These are phyloP conservation scores for Neurospora pannonica DNA, from an alignment of 495 filamentous ascomycete genomes.

Conservation along the genomic window DNA sequence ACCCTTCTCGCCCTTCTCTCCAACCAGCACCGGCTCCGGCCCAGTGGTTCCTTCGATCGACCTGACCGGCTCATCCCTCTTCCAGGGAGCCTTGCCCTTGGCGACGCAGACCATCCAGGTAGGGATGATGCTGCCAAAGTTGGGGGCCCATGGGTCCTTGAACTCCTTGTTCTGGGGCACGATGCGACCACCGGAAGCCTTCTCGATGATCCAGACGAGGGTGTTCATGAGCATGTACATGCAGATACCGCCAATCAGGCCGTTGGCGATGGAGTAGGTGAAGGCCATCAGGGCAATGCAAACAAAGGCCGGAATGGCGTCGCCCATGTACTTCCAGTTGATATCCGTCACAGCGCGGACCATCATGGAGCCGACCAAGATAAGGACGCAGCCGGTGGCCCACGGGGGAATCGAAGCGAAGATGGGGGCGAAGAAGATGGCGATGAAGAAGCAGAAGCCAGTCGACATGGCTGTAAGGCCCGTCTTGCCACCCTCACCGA, in stretches of 20 bases:
- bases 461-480: slow-evolving; percentile 72
- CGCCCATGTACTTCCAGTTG: slow-evolving; percentile 74
- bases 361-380: slow-evolving; percentile 78
- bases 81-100: slow-evolving; percentile 42
- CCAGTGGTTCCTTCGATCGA: not conserved
- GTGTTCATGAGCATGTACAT: slow-evolving; percentile 63
- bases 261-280: slow-evolving; percentile 71
- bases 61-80: not conserved
- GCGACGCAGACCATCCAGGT: slow-evolving; percentile 54
- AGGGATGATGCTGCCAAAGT: slow-evolving; percentile 59
- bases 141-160: slow-evolving; percentile 66
- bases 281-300: slow-evolving; percentile 81
- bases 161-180: slow-evolving; percentile 61
- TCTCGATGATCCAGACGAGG: slow-evolving; percentile 54
- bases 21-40: not conserved
- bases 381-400: slow-evolving; percentile 74
- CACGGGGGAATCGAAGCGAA: slow-evolving; percentile 77
- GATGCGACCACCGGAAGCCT: slow-evolving; percentile 54
- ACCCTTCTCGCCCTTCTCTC: not conserved
- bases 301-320: slow-evolving; percentile 70
- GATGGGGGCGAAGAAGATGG: slow-evolving; percentile 78
- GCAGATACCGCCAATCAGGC: slow-evolving; percentile 65
- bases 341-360: slow-evolving; percentile 62
- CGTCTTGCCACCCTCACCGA: slow-evolving; percentile 73
- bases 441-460: slow-evolving; percentile 74